Evolutionary conservation across 129 eudicot genomes (phyloP), one percentile per base, ranked within the genome.

Genomic region (Flaveria trinervia): DNA sequence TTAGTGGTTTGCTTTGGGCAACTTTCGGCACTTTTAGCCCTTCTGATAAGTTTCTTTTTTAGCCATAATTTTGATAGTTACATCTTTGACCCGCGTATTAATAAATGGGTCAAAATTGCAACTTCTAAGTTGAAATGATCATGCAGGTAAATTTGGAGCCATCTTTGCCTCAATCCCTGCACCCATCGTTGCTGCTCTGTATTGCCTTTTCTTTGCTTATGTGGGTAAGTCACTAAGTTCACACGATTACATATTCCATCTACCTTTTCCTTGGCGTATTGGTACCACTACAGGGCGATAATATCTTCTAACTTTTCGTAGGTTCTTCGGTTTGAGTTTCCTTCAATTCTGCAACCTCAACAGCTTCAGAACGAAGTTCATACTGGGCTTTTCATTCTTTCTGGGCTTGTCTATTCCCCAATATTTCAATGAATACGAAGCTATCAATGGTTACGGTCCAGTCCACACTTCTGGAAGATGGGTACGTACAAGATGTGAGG

Each of bases 341-440:
- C 94, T 89, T 51, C 94, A 89, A 44, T 89, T 89, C 85, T 89
- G 94, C 84, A 84, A 89, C 72, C 94, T 89, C 25, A 89, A 89
- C 83, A 89, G 89, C 84, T 89, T 86, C 86, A 61, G 94, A 73
- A 89, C 94, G 22, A 89, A 86, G 78, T 89, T 89, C 77, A 84
- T 89, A 39, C 77, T 89, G 4, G 94, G 94, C 45, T 86, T 86
- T 76, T 89, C 94, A 5, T 7, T 89, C 80, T 89, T 86, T 77
- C 10, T 89, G 89, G 94, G 94, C 12, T 74, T 89, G 64, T 89
- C 93, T 22, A 65, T 89, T 1, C 85, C 93, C 69, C 93, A 89
- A 43, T 89, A 89, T 85, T 89, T 89, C 84, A 89, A 89, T 14
- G 94, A 89, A 76, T 86, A 81, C 51, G 87, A 77, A 46, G 91